phyloP scores from a whole-genome alignment of 2,329 filamentous ascomycete species.

The Rutstroemia sp. region DNA sequence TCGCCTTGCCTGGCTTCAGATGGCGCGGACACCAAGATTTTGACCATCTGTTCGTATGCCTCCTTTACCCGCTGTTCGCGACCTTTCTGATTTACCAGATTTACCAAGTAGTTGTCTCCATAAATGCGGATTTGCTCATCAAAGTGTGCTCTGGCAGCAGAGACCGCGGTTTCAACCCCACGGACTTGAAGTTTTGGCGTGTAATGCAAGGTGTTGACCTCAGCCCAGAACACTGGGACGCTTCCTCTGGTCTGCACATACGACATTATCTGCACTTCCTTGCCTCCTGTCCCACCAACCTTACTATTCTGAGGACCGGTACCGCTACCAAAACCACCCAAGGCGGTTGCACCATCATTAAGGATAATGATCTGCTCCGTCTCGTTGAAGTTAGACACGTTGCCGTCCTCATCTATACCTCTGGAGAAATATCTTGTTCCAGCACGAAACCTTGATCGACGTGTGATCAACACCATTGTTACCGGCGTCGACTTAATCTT shows the following conservation, averaged over 20 bases:
- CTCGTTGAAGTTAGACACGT: constrained; percentile 99
- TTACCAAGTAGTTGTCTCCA: constrained; percentile 95
- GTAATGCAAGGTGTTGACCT: constrained; percentile 89
- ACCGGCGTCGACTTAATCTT: constrained; percentile 77
- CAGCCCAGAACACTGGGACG: constrained; percentile 92
- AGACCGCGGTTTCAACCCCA: constrained; percentile 69
- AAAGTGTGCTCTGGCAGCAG: constrained; percentile 81
- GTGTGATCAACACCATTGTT: constrained; percentile 80
- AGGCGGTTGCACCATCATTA: constrained; percentile 69
- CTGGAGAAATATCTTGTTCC: constrained; percentile 94
- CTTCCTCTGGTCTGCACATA: constrained; percentile 97
- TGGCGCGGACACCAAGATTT: constrained; percentile 63
- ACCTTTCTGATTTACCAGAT: constrained; percentile 93
- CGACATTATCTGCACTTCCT: constrained; percentile 82
- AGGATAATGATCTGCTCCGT: constrained; percentile 88
- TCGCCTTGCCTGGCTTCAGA: constrained; percentile 60
- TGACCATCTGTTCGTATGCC: constrained; percentile 86
- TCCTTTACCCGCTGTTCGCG: constrained; percentile 84
- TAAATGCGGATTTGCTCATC: constrained; percentile 89
- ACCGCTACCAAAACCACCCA: constrained; percentile 75
- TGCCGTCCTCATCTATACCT: constrained; percentile 84
- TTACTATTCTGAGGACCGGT: constrained; percentile 69
- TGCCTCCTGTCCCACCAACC: constrained; percentile 47
- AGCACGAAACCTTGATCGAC: constrained; percentile 78
- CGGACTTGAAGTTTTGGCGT: constrained; percentile 85